A percentile compares a stretch with the other conserved stretches of the same genome.
Conservation (phyloP, 129 eudicot species). For the Rutidosis leptorrhynchoides region DNA sequence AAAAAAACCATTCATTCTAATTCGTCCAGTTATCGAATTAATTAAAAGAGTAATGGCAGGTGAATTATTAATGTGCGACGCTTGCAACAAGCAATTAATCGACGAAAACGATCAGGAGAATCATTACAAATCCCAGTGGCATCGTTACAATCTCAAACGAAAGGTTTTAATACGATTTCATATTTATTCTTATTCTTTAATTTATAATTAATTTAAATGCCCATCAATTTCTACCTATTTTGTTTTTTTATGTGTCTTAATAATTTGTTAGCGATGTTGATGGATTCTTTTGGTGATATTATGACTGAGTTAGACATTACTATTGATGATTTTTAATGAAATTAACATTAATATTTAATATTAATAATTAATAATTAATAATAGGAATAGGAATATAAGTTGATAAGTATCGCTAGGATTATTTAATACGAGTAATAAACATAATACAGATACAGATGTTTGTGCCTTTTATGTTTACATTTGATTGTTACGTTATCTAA, state of each 20-base stretch:
- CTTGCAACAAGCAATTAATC: conserved; percentile 69
- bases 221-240: background rate
- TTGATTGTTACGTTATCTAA: too few relatives aligned
- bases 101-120: conserved; percentile 57
- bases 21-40: background rate
- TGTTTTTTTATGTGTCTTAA: background rate
- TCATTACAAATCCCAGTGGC: conserved; percentile 97
- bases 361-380: too few relatives aligned
- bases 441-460: too few relatives aligned
- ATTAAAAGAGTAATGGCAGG: background rate
- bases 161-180: conserved; percentile 40
- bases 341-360: too few relatives aligned
- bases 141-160: conserved; percentile 97
- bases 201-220: background rate
- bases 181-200: background rate
- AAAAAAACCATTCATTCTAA: background rate
- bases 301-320: too few relatives aligned
- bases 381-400: too few relatives aligned
- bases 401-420: too few relatives aligned
- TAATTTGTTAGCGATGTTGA: background rate
- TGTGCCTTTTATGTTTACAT: too few relatives aligned
- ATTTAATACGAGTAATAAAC: too few relatives aligned
- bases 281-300: too few relatives aligned
- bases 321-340: too few relatives aligned
- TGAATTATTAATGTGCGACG: conserved; percentile 39